Percentiles rank a stretch among this genome's conserved stretches.
These are phyloP conservation scores for Pseudogymnoascus sp. DNA, from an alignment of 2,329 filamentous ascomycete species.

Conservation along the genomic window DNA sequence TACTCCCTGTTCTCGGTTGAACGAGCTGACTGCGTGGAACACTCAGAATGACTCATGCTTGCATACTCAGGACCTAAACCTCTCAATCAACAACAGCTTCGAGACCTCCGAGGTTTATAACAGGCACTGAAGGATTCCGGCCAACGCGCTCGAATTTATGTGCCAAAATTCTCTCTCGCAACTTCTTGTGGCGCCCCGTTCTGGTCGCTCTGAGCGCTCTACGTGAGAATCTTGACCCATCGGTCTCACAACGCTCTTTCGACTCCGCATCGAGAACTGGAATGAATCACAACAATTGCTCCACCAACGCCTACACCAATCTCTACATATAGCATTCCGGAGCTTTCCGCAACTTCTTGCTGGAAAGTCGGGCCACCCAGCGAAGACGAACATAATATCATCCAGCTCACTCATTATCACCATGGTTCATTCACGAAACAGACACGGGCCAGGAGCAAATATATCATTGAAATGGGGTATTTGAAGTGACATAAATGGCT, in stretches of 20 bases:
- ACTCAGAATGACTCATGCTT: slow-evolving; percentile 6
- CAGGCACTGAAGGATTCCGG: background rate
- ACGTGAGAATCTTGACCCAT: background rate
- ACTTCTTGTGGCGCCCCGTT: no score
- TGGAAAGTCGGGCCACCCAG: background rate
- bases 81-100: background rate
- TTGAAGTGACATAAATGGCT: background rate
- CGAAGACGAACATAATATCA: background rate
- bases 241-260: background rate
- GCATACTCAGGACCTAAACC: background rate
- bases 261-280: background rate
- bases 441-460: background rate
- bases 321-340: background rate
- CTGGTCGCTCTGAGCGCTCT: background rate
- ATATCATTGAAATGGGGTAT: background rate
- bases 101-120: background rate
- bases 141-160: background rate
- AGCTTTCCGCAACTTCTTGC: background rate
- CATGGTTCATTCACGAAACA: background rate
- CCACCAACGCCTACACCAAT: background rate
- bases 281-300: background rate
- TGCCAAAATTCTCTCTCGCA: background rate
- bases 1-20: background rate
- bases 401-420: background rate
- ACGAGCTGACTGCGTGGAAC: background rate